Base-by-base conservation (phyloP, 805 yeast genomes). In the Schizosaccharomyces cryophilus region DNA sequence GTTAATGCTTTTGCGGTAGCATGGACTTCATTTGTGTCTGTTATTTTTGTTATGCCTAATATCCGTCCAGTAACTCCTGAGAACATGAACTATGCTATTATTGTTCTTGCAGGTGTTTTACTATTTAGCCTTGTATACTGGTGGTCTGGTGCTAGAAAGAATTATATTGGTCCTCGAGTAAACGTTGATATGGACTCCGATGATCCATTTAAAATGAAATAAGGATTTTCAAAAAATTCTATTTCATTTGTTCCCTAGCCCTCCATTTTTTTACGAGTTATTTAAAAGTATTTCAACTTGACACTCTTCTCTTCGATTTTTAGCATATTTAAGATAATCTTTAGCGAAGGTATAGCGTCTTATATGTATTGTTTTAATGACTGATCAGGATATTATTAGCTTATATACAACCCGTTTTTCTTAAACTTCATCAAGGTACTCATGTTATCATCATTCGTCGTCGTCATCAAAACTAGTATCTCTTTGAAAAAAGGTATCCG, bases 1-100 rank as follows among this genome's bases (percentile, higher is more conserved):
- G 81, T 85, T 67, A 94, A 86, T 69, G 79, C 78, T 66, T 86
- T 84, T 70, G 85, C 83, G 63, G 75, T 84, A 66, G 85, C 87
- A 24, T 79, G 81, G 79, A 71, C 78, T n/a, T 66, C 69, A 1
- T 78, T 74, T 63, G 74, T 73, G 7, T 75, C 79, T 5, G 69
- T 77, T 60, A 77, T 78, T 68, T 73, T 73, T 62, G 71, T 78
- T 72, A 77, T 79, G 74, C 82, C 83, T 61, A 77, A 77, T 64
- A 70, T 69, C 62, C 74, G 71, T 71, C 71, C 73, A 15, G 80
- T 77, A 40, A 65, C 65, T 31, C 67, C 69, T 63, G 73, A 73
- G 42, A 67, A 76, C 60, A 79, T 79, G 83, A 79, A 79, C 68
- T 79, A 79, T 68, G 78, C 82, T 5, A 72, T 73, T 64, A 80